Conservation (phyloP, 768 basidiomycete genomes). For the Leccinum subtestaceum region DNA sequence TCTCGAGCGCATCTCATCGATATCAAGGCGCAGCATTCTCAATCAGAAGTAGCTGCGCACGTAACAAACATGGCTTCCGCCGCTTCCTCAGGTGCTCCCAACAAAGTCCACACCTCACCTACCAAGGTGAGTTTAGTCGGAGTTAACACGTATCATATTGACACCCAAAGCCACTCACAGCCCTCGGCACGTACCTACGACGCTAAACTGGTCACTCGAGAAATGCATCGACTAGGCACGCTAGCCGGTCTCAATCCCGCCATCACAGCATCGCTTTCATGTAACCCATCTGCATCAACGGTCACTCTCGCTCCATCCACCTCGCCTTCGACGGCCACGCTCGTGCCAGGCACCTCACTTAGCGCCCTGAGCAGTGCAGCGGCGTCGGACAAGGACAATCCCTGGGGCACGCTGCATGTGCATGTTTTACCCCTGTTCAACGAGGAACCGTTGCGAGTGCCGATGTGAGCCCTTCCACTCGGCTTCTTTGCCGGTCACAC, state of each 20-base stretch:
- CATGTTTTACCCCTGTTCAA: slow-evolving; percentile 91
- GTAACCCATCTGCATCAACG: slow-evolving; percentile 47
- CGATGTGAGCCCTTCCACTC: slow-evolving; percentile 56
- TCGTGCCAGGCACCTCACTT: slow-evolving; percentile 36
- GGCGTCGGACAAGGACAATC: slow-evolving; percentile 52
- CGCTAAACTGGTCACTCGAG: slow-evolving; percentile 74
- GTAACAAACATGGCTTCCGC: slow-evolving; percentile 27
- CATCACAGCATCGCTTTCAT: slow-evolving; percentile 35
- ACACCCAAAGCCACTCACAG: slow-evolving; percentile 27
- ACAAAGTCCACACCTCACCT: slow-evolving; percentile 33
- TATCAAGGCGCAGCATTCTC: slow-evolving; percentile 37
- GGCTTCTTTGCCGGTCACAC: background rate
- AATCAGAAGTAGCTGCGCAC: slow-evolving; percentile 32
- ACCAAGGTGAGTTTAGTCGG: slow-evolving; percentile 32
- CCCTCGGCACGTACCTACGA: slow-evolving; percentile 74
- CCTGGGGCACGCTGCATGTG: slow-evolving; percentile 83
- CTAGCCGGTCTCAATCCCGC: slow-evolving; percentile 52
- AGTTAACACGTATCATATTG: slow-evolving; percentile 14
- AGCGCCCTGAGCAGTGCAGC: slow-evolving; percentile 20
- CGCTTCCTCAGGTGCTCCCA: slow-evolving; percentile 24
- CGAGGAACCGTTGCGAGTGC: slow-evolving; percentile 78
- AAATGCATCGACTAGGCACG: slow-evolving; percentile 81
- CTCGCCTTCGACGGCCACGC: slow-evolving; percentile 35
- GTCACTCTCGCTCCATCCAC: slow-evolving; percentile 41
- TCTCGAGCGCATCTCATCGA: slow-evolving; percentile 27